Evolutionary conservation across 2,329 filamentous ascomycete species (phyloP).

Genomic region (Ascocoryne sarcoides): DNA sequence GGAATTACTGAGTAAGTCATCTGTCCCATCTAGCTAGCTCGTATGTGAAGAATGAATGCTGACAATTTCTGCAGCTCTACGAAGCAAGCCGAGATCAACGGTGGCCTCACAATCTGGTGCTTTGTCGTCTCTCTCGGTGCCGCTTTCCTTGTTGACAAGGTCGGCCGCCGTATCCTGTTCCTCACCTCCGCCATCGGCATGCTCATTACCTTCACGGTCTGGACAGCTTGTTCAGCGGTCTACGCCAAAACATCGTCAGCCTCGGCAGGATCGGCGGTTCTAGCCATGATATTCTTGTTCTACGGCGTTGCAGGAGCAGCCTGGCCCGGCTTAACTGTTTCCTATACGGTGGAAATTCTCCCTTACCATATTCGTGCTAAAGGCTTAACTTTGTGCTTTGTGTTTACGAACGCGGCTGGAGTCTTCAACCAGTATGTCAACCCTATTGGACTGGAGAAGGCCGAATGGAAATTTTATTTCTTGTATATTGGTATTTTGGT

Average conservation of each 20-base stretch:
- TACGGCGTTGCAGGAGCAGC: slow-evolving; percentile 26
- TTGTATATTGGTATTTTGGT: slow-evolving; percentile 26
- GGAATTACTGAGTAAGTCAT: slow-evolving; percentile 14
- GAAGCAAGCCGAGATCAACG: slow-evolving; percentile 15
- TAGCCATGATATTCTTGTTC: slow-evolving; percentile 31
- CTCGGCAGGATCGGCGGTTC: slow-evolving; percentile 24
- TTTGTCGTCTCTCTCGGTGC: slow-evolving; percentile 21
- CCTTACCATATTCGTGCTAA: slow-evolving; percentile 18
- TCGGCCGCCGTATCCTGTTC: slow-evolving; percentile 27
- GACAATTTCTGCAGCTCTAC: slow-evolving; percentile 3
- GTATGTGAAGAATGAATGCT: neutral
- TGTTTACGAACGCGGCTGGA: slow-evolving; percentile 14
- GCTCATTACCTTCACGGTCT: slow-evolving; percentile 22
- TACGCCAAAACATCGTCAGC: slow-evolving; percentile 11
- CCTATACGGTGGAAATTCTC: slow-evolving; percentile 17
- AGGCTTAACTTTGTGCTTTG: slow-evolving; percentile 16
- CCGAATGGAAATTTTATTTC: slow-evolving; percentile 26
- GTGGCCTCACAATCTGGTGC: slow-evolving; percentile 24
- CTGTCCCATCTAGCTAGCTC: neutral
- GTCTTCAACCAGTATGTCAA: slow-evolving; percentile 22
- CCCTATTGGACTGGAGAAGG: slow-evolving; percentile 13
- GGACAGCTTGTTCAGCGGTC: slow-evolving; percentile 18
- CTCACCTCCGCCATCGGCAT: slow-evolving; percentile 25
- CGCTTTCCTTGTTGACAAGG: slow-evolving; percentile 25
- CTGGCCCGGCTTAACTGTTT: slow-evolving; percentile 15